Evolutionary conservation across 192 early-diverging fungal genomes (phyloP).

Genomic region (Coemansia sp.): DNA sequence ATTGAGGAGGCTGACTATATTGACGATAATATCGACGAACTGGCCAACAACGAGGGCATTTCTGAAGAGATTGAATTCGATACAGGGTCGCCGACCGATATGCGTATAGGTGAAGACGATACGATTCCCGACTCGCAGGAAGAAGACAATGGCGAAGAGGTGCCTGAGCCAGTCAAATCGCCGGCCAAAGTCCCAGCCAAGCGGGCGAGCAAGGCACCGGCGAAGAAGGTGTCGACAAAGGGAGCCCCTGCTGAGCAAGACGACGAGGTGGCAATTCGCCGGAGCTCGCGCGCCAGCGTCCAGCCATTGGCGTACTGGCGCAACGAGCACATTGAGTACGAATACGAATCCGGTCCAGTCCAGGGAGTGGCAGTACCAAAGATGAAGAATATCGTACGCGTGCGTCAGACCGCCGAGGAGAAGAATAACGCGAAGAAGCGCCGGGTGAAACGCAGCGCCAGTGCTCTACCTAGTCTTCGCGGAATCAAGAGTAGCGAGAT

Average conservation of each 20-base stretch:
- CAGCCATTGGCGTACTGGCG: slow-evolving; percentile 52
- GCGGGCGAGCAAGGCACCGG: background rate
- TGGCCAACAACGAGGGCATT: background rate
- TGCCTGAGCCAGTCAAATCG: slow-evolving; percentile 1
- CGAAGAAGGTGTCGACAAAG: background rate
- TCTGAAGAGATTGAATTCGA: background rate
- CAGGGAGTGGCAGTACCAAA: slow-evolving; percentile 29
- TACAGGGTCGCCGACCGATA: background rate
- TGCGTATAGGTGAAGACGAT: slow-evolving; percentile 14
- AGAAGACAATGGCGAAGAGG: slow-evolving; percentile 8
- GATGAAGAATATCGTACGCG: slow-evolving; percentile 47
- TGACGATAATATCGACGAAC: background rate
- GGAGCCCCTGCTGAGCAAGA: background rate
- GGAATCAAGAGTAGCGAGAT: slow-evolving; percentile 31
- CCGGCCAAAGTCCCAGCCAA: background rate
- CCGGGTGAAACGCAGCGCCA: slow-evolving; percentile 7
- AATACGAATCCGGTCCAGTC: slow-evolving; percentile 18
- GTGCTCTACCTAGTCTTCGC: slow-evolving; percentile 24
- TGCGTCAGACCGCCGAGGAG: slow-evolving; percentile 51
- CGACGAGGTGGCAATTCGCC: slow-evolving; percentile 18
- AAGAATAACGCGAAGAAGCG: slow-evolving; percentile 42
- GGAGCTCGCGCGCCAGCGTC: slow-evolving; percentile 41
- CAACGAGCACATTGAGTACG: slow-evolving; percentile 56
- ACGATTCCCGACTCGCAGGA: slow-evolving; percentile 12
- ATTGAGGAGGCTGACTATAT: slow-evolving; percentile 1